Conservation (phyloP, 768 basidiomycete species). For the Ramaria rubella region DNA sequence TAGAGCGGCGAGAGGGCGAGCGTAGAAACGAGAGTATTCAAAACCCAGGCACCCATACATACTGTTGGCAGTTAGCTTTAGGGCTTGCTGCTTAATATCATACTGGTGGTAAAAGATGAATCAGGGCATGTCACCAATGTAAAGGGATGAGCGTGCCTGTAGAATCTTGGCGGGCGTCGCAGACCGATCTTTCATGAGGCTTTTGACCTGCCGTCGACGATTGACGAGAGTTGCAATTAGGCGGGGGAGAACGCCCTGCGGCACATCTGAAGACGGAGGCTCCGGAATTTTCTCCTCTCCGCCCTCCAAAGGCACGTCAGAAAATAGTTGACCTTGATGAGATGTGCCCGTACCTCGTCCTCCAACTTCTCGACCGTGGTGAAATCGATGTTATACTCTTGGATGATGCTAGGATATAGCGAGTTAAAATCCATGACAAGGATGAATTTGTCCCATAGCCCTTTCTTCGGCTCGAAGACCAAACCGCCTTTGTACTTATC, state of each 20-base stretch:
- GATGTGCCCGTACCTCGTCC: slow-evolving; percentile 39
- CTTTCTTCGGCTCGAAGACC: slow-evolving; percentile 93
- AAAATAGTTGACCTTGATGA: slow-evolving; percentile 15
- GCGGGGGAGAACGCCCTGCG: slow-evolving; percentile 89
- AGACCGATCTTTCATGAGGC: slow-evolving; percentile 84
- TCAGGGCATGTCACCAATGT: neutral
- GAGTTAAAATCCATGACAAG: slow-evolving; percentile 99
- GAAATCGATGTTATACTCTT: slow-evolving; percentile 99
- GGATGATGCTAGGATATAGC: slow-evolving; percentile 97
- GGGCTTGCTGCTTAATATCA: slow-evolving; percentile 94
- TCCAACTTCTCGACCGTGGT: slow-evolving; percentile 82
- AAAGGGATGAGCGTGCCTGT: slow-evolving; percentile 49
- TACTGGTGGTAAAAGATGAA: slow-evolving; percentile 44
- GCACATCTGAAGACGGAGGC: slow-evolving; percentile 61
- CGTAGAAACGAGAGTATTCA: slow-evolving; percentile 94
- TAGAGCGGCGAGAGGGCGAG: slow-evolving; percentile 91
- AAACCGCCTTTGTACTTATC: slow-evolving; percentile 99
- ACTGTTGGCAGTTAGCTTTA: slow-evolving; percentile 97
- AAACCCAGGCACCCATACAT: slow-evolving; percentile 99
- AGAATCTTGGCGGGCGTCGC: slow-evolving; percentile 67
- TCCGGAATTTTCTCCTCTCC: slow-evolving; percentile 87
- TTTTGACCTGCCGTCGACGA: slow-evolving; percentile 85
- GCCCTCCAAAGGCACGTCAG: slow-evolving; percentile 32
- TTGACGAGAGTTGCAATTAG: slow-evolving; percentile 96
- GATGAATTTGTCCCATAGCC: slow-evolving; percentile 94